Conservation (phyloP, 176 grass and related monocot species). For the Poa pratensis region DNA sequence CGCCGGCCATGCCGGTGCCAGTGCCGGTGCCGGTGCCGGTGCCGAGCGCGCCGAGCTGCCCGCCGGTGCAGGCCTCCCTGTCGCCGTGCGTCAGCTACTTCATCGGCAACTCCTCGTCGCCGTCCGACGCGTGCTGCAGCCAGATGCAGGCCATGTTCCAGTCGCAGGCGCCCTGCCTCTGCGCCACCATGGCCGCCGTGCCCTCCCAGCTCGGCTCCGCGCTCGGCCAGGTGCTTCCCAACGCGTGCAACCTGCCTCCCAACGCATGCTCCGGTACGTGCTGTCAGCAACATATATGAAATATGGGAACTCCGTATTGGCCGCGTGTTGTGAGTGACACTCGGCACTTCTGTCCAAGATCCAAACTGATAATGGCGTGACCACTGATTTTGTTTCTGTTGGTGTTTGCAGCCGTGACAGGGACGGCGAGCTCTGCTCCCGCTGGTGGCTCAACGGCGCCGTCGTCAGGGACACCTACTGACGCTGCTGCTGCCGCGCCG, state of each 20-base stretch:
- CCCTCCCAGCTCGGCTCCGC: conserved; percentile 41
- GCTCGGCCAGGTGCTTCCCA: conserved; percentile 53
- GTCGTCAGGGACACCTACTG: conserved; percentile 1
- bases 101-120: conserved; percentile 64
- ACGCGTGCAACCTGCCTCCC: conserved; percentile 62
- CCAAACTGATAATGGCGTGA: not conserved
- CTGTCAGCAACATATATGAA: too few species aligned
- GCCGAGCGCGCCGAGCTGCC: conserved; percentile 39
- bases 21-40: not conserved
- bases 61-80: conserved; percentile 49
- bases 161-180: conserved; percentile 70
- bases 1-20: not conserved
- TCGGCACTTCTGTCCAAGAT: not conserved
- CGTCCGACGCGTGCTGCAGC: conserved; percentile 67
- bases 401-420: conserved; percentile 21
- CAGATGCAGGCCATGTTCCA: conserved; percentile 54
- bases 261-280: conserved; percentile 41
- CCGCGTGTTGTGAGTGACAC: not conserved
- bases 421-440: conserved; percentile 13
- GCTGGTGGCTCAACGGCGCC: not conserved
- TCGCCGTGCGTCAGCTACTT: conserved; percentile 66
- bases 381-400: not conserved
- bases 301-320: too few species aligned
- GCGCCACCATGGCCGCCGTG: conserved; percentile 46
- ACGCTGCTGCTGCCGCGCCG: conserved; percentile 8